Percentiles rank a stretch among this genome's conserved stretches.
phyloP scores from a whole-genome alignment of 306 rosid genomes.

The Trifolium repens region DNA sequence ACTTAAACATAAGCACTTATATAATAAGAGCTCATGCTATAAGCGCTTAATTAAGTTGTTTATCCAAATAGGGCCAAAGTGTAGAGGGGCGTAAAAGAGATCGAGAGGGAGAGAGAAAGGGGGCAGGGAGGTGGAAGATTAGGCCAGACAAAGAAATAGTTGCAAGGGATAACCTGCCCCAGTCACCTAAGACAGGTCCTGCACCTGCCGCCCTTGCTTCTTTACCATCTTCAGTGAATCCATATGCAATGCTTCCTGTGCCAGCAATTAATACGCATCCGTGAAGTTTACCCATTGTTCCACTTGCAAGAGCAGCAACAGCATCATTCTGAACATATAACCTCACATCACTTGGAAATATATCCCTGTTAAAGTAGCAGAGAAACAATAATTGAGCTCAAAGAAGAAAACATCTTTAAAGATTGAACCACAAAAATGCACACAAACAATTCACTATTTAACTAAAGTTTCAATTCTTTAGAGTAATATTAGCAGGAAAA shows the following conservation, averaged over 20 bases:
- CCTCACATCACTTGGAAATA: slow-evolving; percentile 76
- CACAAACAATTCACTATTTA: slow-evolving; percentile 10
- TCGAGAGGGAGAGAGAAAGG: background rate
- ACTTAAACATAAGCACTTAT: too few relatives aligned
- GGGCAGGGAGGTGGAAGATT: background rate
- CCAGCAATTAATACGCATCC: slow-evolving; percentile 97
- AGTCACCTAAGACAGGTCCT: slow-evolving; percentile 95
- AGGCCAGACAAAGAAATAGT: background rate
- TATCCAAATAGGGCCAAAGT: too few relatives aligned
- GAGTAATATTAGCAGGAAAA: slow-evolving; percentile 9
- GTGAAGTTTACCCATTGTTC: slow-evolving; percentile 87
- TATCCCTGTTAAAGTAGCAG: slow-evolving; percentile 57
- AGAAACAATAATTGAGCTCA: slow-evolving; percentile 20
- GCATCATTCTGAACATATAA: slow-evolving; percentile 93
- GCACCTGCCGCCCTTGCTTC: slow-evolving; percentile 97
- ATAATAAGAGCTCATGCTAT: too few relatives aligned
- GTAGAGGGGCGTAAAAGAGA: background rate
- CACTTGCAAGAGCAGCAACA: slow-evolving; percentile 94
- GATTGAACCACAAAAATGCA: slow-evolving; percentile 31
- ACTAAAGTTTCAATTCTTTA: background rate
- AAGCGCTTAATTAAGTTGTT: too few relatives aligned
- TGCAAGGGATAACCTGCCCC: slow-evolving; percentile 78
- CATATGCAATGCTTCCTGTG: slow-evolving; percentile 92
- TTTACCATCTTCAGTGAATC: slow-evolving; percentile 84
- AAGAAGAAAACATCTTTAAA: slow-evolving; percentile 9